phyloP scores from a whole-genome alignment of 2,329 filamentous ascomycete genomes.

The Chrysoporthe cubensis region DNA sequence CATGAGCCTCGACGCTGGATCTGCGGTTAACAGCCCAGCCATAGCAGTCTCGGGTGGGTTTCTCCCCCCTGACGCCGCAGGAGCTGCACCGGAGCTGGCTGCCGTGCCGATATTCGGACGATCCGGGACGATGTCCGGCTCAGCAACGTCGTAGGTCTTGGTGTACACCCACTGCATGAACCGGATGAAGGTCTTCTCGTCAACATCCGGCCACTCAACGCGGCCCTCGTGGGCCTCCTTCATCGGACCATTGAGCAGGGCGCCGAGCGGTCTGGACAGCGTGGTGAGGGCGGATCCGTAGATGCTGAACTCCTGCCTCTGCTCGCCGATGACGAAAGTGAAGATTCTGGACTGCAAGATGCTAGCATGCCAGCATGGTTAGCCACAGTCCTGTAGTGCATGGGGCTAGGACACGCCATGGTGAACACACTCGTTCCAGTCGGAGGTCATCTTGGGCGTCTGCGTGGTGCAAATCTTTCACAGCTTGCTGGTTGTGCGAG shows the following conservation, averaged over 20 bases:
- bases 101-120: too few relatives aligned
- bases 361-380: background rate
- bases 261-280: background rate
- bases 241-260: conserved; percentile 15
- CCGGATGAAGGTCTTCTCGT: conserved; percentile 15
- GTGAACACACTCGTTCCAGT: background rate
- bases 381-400: background rate
- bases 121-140: conserved; percentile 2
- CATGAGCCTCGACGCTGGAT: too few relatives aligned
- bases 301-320: background rate
- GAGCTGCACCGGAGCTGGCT: too few relatives aligned
- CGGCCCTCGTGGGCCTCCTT: conserved; percentile 14
- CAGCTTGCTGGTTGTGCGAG: background rate
- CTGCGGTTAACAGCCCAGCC: too few relatives aligned
- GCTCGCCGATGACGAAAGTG: background rate
- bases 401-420: background rate
- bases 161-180: conserved; percentile 24
- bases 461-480: background rate
- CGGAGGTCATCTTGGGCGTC: background rate
- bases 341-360: background rate
- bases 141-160: background rate
- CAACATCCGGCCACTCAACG: conserved; percentile 21
- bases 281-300: background rate
- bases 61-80: too few relatives aligned
- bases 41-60: too few relatives aligned